A percentile compares a stretch with the other conserved stretches of the same genome.
Evolutionary conservation across 306 rosid species (phyloP).

Genomic region (Pyrus communis): DNA sequence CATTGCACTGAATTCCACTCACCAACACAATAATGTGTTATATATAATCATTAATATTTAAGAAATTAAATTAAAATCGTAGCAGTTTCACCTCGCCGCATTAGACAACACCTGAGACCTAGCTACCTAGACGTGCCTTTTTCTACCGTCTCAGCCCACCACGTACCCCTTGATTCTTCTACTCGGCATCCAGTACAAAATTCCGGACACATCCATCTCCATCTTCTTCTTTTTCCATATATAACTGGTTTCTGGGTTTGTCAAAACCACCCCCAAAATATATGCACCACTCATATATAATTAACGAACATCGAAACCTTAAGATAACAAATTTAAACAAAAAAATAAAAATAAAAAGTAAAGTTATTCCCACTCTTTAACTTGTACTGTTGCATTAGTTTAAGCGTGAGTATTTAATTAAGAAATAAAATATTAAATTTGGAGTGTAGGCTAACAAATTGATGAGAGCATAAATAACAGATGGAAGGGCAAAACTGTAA

Average conservation of each 20-base stretch:
- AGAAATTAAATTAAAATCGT: too few relatives aligned
- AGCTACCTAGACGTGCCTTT: neutral
- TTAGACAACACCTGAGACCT: neutral
- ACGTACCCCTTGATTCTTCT: neutral
- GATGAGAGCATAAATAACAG: neutral
- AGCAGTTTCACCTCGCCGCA: conserved; percentile 44
- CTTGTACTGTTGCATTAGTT: neutral
- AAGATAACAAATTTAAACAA: too few relatives aligned
- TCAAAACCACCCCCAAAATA: neutral
- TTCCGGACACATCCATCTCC: neutral
- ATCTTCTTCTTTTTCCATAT: neutral
- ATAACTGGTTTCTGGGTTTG: neutral
- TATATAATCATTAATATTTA: too few relatives aligned
- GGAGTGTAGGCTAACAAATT: neutral
- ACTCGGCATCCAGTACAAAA: neutral
- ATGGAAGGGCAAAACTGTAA: neutral
- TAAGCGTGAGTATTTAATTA: neutral
- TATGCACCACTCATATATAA: neutral
- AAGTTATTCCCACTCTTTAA: neutral
- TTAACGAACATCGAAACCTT: neutral
- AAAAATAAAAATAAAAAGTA: neutral
- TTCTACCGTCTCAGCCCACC: neutral
- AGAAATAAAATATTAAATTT: neutral
- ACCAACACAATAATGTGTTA: neutral
- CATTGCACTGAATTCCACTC: conserved; percentile 12